Evolutionary conservation across 257 asterid species (phyloP), one percentile per base, ranked within the genome.

Genomic region (Solanum etuberosum): DNA sequence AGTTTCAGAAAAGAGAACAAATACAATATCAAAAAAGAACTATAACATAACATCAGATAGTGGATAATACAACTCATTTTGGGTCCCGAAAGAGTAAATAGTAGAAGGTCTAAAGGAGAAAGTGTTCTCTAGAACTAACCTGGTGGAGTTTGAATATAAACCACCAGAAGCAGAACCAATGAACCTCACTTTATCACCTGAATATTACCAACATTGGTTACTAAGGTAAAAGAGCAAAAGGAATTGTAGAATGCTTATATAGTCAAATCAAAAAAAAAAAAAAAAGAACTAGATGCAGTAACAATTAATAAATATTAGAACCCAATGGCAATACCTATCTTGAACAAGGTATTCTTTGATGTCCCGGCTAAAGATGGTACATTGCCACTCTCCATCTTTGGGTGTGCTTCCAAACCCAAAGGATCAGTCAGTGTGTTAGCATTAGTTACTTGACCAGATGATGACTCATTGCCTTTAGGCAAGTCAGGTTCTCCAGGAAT

Each of bases 171-270:
- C 88, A 90, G 95, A 84, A 87, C 98, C 95, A 87, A 93, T 81
- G 82, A 91, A 96, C 90, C 94, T 96, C 84, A 96, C 99, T 92
- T 92, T 94, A 80, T 96, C 98, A 90, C 99, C 99, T 96, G 83
- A 61, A 76, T 71, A 82, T 87, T 86, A 77, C 86, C 84, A 84
- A 89, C 72, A 81, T 90, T 80, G 84, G 82, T 38, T 48, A 87
- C 38, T 63, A 4, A 21, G 68, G 87, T 73, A 59, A 85, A 80
- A 88, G 84, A 81, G 72, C 51, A 82, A 78, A 87, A 38, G 67
- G 46, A 43, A 16, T 67, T 15, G 9, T 27, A 78, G 65, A 9
- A 46, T 80, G 38, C 67, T 80, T 80, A 16, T 29, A 27, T 27
- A 43, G 16, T 16, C 2, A 7, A 54, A 48, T 15, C 20, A 8